Percentiles rank a stretch among this genome's conserved stretches.
phyloP scores from a whole-genome alignment of 2,329 filamentous ascomycete genomes.

The Neurospora sp. region DNA sequence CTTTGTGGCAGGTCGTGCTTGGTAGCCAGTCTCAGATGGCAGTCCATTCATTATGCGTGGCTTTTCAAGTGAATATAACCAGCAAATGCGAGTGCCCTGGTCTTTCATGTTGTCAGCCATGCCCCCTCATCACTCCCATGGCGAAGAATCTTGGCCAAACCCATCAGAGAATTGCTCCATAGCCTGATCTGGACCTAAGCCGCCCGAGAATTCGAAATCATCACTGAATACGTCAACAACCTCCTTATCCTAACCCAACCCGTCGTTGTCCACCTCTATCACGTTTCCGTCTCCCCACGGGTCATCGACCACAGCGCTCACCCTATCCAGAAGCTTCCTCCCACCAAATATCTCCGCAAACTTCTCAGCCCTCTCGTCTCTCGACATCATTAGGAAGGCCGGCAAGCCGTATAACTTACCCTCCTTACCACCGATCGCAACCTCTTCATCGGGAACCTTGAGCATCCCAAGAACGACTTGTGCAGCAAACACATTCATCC shows the following conservation, averaged over 20 bases:
- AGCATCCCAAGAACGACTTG: conserved; percentile 49
- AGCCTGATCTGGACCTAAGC: background rate
- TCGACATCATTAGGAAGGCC: conserved; percentile 47
- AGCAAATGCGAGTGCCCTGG: background rate
- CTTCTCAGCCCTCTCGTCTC: conserved; percentile 33
- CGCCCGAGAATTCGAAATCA: background rate
- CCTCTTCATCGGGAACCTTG: conserved; percentile 23
- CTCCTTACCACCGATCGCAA: conserved; percentile 6
- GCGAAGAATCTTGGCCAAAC: background rate
- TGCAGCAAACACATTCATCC: conserved; percentile 63
- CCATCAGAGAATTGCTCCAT: background rate
- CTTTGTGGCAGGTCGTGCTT: background rate
- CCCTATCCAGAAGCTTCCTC: conserved; percentile 38
- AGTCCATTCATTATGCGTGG: too few species aligned
- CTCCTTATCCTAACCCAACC: conserved; percentile 6
- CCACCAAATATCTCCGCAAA: conserved; percentile 48
- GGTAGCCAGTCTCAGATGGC: background rate
- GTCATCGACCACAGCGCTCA: conserved; percentile 41
- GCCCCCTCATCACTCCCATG: background rate
- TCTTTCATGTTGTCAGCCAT: background rate
- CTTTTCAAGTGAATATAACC: background rate
- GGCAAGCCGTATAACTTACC: conserved; percentile 32
- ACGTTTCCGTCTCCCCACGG: conserved; percentile 26
- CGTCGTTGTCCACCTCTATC: conserved; percentile 14
- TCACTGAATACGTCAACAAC: conserved; percentile 1